Evolutionary conservation across 805 yeast species (phyloP).

Genomic region (Candida railenensis): DNA sequence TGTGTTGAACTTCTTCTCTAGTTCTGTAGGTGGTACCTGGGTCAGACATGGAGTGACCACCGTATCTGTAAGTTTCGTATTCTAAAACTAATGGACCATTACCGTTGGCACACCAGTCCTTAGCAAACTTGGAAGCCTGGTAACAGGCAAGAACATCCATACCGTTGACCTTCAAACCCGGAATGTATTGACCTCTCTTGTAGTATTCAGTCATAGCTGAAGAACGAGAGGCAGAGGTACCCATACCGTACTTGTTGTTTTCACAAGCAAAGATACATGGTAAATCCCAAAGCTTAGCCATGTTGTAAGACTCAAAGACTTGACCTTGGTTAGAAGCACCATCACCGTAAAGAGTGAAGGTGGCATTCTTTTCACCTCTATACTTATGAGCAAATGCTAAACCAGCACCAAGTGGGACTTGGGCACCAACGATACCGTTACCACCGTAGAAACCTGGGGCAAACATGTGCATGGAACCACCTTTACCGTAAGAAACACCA

Average conservation of each 20-base stretch:
- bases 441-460: slow-evolving; percentile 97
- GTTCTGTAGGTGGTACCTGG: slow-evolving; percentile 99
- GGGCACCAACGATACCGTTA: slow-evolving; percentile 99
- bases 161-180: slow-evolving; percentile 97
- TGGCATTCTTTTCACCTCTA: slow-evolving; percentile 71
- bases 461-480: slow-evolving; percentile 99
- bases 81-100: slow-evolving; percentile 96
- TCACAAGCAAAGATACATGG: slow-evolving; percentile 96
- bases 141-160: slow-evolving; percentile 95
- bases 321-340: slow-evolving; percentile 99
- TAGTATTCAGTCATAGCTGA: slow-evolving; percentile 95
- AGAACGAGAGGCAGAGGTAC: slow-evolving; percentile 95
- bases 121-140: slow-evolving; percentile 95
- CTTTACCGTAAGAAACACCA: slow-evolving; percentile 96
- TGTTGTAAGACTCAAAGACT: slow-evolving; percentile 95
- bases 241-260: slow-evolving; percentile 99
- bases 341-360: slow-evolving; percentile 93
- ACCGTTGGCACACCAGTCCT: slow-evolving; percentile 90
- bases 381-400: slow-evolving; percentile 98
- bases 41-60: slow-evolving; percentile 99
- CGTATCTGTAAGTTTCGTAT: slow-evolving; percentile 98
- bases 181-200: slow-evolving; percentile 99
- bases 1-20: slow-evolving; percentile 98
- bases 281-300: slow-evolving; percentile 98
- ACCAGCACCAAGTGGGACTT: slow-evolving; percentile 97